phyloP scores from a whole-genome alignment of 345 rosid genomes.

The Eucalyptus cloeziana region DNA sequence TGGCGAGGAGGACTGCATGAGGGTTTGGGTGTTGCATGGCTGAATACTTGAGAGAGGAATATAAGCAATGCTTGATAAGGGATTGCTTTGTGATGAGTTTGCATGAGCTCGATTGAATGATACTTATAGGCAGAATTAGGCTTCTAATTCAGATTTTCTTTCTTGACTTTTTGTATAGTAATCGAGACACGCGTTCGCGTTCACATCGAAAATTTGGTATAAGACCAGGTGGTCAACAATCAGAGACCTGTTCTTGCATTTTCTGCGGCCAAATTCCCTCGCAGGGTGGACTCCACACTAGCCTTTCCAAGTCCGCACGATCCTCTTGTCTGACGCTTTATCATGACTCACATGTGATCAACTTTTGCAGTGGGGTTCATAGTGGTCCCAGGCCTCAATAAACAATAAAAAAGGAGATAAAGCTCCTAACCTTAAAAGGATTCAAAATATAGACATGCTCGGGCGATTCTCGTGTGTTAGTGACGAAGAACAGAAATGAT shows the following conservation, averaged over 20 bases:
- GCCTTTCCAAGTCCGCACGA: neutral
- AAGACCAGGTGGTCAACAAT: neutral
- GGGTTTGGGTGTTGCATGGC: constrained; percentile 20
- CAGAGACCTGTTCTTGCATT: neutral
- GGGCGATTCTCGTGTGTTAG: neutral
- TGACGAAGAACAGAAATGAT: no score
- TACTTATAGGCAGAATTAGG: neutral
- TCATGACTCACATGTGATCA: neutral
- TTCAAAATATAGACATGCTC: neutral
- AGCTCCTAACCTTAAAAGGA: neutral
- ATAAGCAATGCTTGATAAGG: neutral
- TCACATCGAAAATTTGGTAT: neutral
- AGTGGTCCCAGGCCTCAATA: neutral
- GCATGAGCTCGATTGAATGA: neutral
- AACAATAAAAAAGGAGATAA: neutral
- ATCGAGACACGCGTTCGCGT: neutral
- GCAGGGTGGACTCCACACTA: neutral
- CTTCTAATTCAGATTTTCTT: neutral
- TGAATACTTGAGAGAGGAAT: neutral
- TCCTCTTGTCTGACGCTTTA: neutral
- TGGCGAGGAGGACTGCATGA: constrained; percentile 37
- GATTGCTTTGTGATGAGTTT: neutral
- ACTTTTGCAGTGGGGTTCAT: neutral
- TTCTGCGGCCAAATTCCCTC: neutral
- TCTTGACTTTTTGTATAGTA: neutral